Evolutionary conservation across 1,284 basidiomycete genomes (phyloP).

Genomic region (Nidula niveotomentosa): DNA sequence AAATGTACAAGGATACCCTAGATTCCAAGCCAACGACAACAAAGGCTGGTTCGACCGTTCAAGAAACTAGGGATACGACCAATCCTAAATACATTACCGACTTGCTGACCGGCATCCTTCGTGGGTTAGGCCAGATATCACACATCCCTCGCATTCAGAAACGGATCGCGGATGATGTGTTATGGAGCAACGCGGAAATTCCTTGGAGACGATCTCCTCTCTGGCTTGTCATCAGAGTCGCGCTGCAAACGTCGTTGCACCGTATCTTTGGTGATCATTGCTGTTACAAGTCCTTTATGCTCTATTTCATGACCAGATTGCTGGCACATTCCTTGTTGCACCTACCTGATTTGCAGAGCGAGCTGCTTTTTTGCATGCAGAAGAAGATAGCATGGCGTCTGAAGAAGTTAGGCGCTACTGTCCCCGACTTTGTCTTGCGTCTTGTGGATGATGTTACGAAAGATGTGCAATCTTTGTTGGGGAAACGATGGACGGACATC

Average conservation of each 20-base stretch:
- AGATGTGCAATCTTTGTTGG: conserved; percentile 14
- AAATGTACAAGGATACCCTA: conserved; percentile 26
- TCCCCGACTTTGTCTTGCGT: conserved; percentile 13
- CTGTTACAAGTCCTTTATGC: conserved; percentile 46
- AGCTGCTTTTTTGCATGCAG: conserved; percentile 30
- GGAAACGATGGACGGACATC: conserved; percentile 28
- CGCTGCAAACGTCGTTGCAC: conserved; percentile 35
- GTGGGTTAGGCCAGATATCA: conserved; percentile 22
- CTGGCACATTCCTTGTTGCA: conserved; percentile 16
- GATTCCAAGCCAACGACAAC: conserved; percentile 16
- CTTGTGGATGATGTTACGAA: conserved; percentile 12
- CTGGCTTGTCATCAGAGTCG: conserved; percentile 46
- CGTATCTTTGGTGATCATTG: conserved; percentile 16
- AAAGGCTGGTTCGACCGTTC: conserved; percentile 24
- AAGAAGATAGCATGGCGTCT: conserved; percentile 19
- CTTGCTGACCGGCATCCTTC: conserved; percentile 38
- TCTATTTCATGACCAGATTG: conserved; percentile 34
- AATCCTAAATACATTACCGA: conserved; percentile 42
- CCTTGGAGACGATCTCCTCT: conserved; percentile 48
- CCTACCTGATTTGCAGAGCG: conserved; percentile 21
- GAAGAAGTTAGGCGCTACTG: conserved; percentile 29
- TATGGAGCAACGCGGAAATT: conserved; percentile 30
- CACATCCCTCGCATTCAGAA: conserved; percentile 32
- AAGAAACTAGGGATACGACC: conserved; percentile 27
- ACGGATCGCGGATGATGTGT: conserved; percentile 43